These are phyloP conservation scores for Phanerodontia chrysosporium DNA, from an alignment of 768 basidiomycete genomes.

Conservation along the genomic window DNA sequence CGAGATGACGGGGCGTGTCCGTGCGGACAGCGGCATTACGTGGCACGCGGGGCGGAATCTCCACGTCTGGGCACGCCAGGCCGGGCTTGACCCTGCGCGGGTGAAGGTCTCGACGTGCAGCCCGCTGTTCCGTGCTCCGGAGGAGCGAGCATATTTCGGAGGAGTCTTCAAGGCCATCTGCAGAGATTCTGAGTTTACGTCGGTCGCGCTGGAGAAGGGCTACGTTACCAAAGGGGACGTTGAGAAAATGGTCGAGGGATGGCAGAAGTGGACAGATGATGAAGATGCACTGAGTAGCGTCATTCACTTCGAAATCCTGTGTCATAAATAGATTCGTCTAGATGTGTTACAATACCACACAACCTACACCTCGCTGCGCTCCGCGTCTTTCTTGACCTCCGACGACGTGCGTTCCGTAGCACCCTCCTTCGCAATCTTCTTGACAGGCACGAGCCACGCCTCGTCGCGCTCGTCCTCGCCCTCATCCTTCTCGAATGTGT, in stretches of 20 bases:
- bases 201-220: conserved; percentile 26
- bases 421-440: conserved; percentile 20
- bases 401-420: conserved; percentile 23
- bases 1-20: conserved; percentile 26
- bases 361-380: background rate
- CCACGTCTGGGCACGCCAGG: conserved; percentile 33
- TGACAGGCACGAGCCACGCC: conserved; percentile 21
- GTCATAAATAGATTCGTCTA: conserved; percentile 5
- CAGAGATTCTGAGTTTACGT: conserved; percentile 28
- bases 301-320: conserved; percentile 32
- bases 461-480: conserved; percentile 18
- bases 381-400: background rate
- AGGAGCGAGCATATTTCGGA: conserved; percentile 36
- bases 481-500: conserved; percentile 20
- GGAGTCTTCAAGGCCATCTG: conserved; percentile 32
- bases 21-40: conserved; percentile 30
- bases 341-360: background rate
- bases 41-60: conserved; percentile 36
- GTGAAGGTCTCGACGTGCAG: conserved; percentile 28
- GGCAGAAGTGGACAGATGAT: conserved; percentile 27
- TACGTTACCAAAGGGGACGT: conserved; percentile 8
- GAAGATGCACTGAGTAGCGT: conserved; percentile 33
- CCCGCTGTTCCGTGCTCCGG: conserved; percentile 32
- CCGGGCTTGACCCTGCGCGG: conserved; percentile 28
- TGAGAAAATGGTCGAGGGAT: conserved; percentile 14